Conservation (phyloP, 1,284 basidiomycete genomes). For the Mrakiaceae sp. region DNA sequence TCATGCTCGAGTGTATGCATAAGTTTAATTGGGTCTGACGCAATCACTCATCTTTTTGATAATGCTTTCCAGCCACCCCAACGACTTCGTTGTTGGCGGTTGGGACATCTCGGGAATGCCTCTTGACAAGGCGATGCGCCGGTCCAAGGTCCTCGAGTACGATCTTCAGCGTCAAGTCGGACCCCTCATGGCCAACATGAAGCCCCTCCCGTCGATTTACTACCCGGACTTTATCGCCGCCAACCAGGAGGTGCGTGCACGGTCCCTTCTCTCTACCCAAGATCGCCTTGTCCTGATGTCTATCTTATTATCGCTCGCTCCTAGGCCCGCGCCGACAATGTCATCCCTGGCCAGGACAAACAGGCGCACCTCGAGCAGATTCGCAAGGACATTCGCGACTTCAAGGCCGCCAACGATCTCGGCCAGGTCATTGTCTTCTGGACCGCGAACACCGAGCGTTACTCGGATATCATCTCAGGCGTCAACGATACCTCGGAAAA, state of each 20-base stretch:
- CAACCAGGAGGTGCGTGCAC: conserved; percentile 76
- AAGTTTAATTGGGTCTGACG: not conserved
- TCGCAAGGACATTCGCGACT: conserved; percentile 82
- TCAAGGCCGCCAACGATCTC: conserved; percentile 73
- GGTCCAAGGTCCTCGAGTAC: conserved; percentile 88
- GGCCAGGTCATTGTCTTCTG: conserved; percentile 88
- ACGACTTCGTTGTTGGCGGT: conserved; percentile 92
- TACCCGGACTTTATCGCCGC: conserved; percentile 91
- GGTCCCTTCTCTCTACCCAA: conserved; percentile 38
- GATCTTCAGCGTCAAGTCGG: conserved; percentile 93
- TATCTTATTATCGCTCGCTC: not conserved
- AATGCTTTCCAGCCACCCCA: conserved; percentile 52
- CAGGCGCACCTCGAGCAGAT: conserved; percentile 84
- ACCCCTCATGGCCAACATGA: conserved; percentile 69
- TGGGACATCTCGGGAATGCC: conserved; percentile 88
- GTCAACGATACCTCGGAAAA: conserved; percentile 92
- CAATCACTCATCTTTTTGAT: not conserved
- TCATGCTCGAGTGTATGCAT: not conserved
- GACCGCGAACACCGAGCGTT: conserved; percentile 99
- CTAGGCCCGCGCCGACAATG: conserved; percentile 48
- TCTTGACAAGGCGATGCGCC: conserved; percentile 86
- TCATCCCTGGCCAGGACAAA: conserved; percentile 78
- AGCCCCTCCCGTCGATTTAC: conserved; percentile 90
- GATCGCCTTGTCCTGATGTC: not conserved
- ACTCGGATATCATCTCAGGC: conserved; percentile 85